Conservation (phyloP, 352 stramenopile genomes). For the Pythium pyrilobum region DNA sequence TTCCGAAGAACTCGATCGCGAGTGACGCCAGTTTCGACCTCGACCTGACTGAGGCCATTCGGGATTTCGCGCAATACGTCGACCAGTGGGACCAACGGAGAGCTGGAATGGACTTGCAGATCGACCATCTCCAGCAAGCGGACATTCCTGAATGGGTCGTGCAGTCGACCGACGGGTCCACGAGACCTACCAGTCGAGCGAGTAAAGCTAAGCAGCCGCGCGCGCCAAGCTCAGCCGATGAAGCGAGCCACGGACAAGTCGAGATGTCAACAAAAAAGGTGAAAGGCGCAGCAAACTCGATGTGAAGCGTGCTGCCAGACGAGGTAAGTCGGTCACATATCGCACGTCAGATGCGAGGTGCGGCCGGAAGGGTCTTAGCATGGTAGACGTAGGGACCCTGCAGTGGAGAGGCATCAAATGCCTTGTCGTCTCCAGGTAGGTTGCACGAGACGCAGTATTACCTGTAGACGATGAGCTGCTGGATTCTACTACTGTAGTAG, state of each 20-base stretch:
- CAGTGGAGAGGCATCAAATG: no score
- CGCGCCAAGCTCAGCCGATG: background rate
- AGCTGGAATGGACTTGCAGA: conserved; percentile 78
- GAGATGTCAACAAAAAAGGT: conserved; percentile 13
- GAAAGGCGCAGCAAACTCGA: background rate
- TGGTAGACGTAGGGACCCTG: no score
- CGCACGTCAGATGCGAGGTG: background rate
- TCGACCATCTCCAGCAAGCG: conserved; percentile 55
- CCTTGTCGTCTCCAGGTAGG: no score
- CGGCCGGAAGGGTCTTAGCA: no score
- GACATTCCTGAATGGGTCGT: conserved; percentile 66
- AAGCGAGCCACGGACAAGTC: background rate
- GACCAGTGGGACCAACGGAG: conserved; percentile 72
- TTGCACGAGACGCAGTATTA: no score
- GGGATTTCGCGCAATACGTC: conserved; percentile 68
- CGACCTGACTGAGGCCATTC: conserved; percentile 67
- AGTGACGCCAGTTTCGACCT: conserved; percentile 26
- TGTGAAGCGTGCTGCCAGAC: background rate
- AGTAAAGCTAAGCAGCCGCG: conserved; percentile 10
- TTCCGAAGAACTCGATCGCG: conserved; percentile 21
- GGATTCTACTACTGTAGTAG: no score
- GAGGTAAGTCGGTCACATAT: background rate
- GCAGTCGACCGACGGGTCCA: conserved; percentile 21
- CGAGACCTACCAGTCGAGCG: background rate
- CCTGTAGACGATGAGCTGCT: no score